These are phyloP conservation scores for Acacia crassicarpa DNA, from an alignment of 306 rosid genomes.

Conservation along the genomic window DNA sequence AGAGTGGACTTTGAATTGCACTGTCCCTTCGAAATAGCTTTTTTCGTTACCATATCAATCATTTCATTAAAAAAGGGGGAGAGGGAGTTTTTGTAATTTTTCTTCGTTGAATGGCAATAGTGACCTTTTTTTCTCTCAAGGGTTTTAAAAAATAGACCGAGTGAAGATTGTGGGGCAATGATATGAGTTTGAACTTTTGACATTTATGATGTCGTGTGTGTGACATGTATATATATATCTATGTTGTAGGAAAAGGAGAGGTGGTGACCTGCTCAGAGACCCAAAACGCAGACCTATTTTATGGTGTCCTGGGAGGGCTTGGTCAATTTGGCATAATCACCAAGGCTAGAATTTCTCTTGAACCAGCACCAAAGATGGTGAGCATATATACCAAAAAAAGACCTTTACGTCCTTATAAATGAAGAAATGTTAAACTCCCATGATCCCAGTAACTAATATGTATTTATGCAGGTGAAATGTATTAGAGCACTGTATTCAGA, in stretches of 20 bases:
- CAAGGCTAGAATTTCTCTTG: conserved; percentile 82
- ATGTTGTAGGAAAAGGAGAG: conserved; percentile 84
- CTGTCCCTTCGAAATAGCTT: not conserved
- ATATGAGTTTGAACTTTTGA: not conserved
- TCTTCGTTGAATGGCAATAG: not conserved
- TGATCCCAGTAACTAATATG: not conserved
- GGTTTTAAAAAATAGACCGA: not conserved
- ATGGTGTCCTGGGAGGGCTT: conserved; percentile 90
- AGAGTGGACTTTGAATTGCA: not conserved
- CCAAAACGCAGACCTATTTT: conserved; percentile 71
- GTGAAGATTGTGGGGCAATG: not conserved
- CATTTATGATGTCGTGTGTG: not conserved
- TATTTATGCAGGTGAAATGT: conserved; percentile 78
- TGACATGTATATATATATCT: not conserved
- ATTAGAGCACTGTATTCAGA: conserved; percentile 87
- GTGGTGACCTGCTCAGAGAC: conserved; percentile 72
- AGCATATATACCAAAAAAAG: conserved; percentile 9
- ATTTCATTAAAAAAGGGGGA: not conserved
- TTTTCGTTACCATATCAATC: not conserved
- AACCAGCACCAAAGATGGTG: conserved; percentile 85
- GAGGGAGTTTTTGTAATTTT: not conserved
- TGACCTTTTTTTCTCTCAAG: not conserved
- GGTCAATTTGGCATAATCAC: conserved; percentile 98
- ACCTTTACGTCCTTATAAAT: not conserved
- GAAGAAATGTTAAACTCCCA: not conserved